Evolutionary conservation across 768 basidiomycete species (phyloP).

Genomic region (Cyclocybe aegerita): DNA sequence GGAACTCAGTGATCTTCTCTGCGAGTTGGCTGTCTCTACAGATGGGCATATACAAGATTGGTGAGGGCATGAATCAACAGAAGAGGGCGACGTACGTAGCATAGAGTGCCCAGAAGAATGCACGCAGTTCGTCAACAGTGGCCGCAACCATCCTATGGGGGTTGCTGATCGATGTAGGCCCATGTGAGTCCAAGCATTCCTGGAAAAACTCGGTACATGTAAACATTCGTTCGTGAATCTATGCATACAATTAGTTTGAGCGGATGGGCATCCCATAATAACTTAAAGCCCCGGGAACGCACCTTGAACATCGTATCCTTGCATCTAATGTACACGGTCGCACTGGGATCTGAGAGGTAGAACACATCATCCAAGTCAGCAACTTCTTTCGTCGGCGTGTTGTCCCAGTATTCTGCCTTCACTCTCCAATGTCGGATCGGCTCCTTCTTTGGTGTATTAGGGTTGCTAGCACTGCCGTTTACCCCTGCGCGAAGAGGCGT

Average conservation of each 20-base stretch:
- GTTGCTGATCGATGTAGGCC: slow-evolving; percentile 23
- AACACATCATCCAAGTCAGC: too few relatives aligned
- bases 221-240: slow-evolving; percentile 24
- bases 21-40: slow-evolving; percentile 45
- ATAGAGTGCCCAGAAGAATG: slow-evolving; percentile 53
- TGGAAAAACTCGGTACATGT: slow-evolving; percentile 9
- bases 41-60: not conserved
- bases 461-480: too few relatives aligned
- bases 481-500: too few relatives aligned
- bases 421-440: too few relatives aligned
- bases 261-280: not conserved
- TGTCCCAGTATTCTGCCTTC: too few relatives aligned
- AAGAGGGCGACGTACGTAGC: slow-evolving; percentile 40
- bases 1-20: slow-evolving; percentile 37
- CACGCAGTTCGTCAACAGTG: slow-evolving; percentile 46
- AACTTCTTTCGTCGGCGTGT: too few relatives aligned
- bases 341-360: slow-evolving; percentile 1
- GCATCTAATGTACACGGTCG: slow-evolving; percentile 39
- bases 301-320: slow-evolving; percentile 50
- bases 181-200: slow-evolving; percentile 8
- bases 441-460: too few relatives aligned
- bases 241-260: not conserved
- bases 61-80: not conserved
- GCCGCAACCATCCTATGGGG: slow-evolving; percentile 44
- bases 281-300: not conserved